Base-by-base conservation (phyloP, 345 rosid genomes). In the Salix exigua region DNA sequence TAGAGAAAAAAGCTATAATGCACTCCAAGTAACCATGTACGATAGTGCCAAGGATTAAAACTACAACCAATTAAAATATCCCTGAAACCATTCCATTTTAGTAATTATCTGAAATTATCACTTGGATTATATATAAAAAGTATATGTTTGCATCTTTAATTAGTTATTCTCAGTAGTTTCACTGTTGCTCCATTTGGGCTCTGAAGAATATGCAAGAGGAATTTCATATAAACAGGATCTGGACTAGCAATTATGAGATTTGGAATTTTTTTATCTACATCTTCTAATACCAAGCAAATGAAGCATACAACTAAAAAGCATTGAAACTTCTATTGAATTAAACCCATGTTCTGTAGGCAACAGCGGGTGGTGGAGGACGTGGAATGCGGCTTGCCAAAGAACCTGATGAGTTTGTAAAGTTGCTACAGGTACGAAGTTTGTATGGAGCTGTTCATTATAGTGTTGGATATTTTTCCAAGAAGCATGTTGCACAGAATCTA, bases 291-390 rank as follows among this genome's bases (percentile, higher is more conserved):
- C 28, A 63, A 33, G 38, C 6, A 31, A 71, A 71, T 77, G 70
- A 72, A 63, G 28, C 23, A 35, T 72, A 38, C 40, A 73, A 30
- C 8, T 25, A 21, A 70, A 51, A 60, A 33, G 31, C 40, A 19
- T 46, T 17, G 67, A 46, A 44, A 58, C 48, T 64, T 55, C n/a
- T 21, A 4, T 23, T 60, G 67, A 28, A 60, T 66, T 19, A 31
- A 67, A 37, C 68, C 73, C 80, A 23, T 77, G 71, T 64, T 74
- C 77, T 82, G 25, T 74, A 93, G 99, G 99, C 99, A 84, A 95
- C 98, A 69, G 97, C 99, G 21, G 97, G 99, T 85, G 99, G 99
- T 85, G 99, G 98, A 75, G 97, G 99, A 66, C 94, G 97, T 84
- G 99, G 99, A 77, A 95, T 95, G 98, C 98, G 98, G 73, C 97